These are phyloP conservation scores for Colletotrichum liriopes DNA, from an alignment of 2,329 filamentous ascomycete genomes.

Conservation along the genomic window DNA sequence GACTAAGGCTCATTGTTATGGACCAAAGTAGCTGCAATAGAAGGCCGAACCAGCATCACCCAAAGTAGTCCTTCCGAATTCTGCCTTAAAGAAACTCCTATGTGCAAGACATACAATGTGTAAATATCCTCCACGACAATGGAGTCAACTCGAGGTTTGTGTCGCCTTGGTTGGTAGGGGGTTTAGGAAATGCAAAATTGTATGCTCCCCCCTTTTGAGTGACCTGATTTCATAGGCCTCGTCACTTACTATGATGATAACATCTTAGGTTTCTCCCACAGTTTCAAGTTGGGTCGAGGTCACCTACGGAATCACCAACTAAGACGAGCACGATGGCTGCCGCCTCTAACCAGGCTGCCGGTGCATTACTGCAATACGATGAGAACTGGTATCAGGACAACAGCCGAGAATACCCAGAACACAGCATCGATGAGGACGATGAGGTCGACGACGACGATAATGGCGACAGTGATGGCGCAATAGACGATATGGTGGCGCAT, in stretches of 20 bases:
- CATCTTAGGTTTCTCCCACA: too few species aligned
- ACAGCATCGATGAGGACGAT: neutral
- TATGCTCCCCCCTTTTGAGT: neutral
- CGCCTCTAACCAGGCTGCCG: neutral
- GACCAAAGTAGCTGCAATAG: neutral
- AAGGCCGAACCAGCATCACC: neutral
- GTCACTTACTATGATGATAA: neutral
- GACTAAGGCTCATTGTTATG: neutral
- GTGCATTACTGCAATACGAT: slow-evolving; percentile 5
- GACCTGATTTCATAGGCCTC: neutral
- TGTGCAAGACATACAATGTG: too few species aligned
- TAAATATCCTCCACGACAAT: neutral
- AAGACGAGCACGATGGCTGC: neutral
- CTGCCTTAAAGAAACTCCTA: neutral
- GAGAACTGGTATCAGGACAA: slow-evolving; percentile 17
- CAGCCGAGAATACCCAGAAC: slow-evolving; percentile 14
- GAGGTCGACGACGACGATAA: neutral
- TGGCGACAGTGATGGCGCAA: neutral
- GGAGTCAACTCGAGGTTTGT: neutral
- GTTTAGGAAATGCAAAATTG: neutral
- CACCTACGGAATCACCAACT: neutral
- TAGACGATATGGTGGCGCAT: neutral
- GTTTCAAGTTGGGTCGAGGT: neutral
- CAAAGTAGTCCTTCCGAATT: too few species aligned
- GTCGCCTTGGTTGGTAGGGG: neutral